A percentile compares a stretch with the other conserved stretches of the same genome.
Conservation (phyloP, 208 protist species). For the Herpetomonas tarakana region DNA sequence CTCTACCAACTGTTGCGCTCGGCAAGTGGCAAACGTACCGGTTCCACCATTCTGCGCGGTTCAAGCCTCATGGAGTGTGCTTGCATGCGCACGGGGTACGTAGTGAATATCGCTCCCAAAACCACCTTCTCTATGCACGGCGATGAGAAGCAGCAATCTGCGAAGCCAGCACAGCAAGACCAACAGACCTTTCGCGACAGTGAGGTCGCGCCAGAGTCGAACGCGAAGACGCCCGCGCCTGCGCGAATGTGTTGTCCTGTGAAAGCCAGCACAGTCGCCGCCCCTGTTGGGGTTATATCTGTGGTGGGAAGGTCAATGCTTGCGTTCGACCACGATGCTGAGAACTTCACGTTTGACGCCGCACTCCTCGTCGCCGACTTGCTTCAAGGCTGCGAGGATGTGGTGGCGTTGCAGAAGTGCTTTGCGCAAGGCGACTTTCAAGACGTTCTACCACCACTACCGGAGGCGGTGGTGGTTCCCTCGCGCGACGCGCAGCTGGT, state of each 20-base stretch:
- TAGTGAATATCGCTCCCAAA: constrained; percentile 14
- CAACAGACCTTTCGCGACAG: background rate
- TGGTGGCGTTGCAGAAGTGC: constrained; percentile 8
- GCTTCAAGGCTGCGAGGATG: constrained; percentile 11
- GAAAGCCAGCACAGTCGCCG: background rate
- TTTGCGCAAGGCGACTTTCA: constrained; percentile 17
- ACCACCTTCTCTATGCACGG: background rate
- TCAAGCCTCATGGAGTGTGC: constrained; percentile 13
- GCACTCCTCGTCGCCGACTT: constrained; percentile 9
- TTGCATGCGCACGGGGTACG: constrained; percentile 10
- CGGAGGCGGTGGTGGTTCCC: background rate
- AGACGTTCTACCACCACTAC: constrained; percentile 1
- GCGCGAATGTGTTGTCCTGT: constrained; percentile 12
- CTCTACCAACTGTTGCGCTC: constrained; percentile 8
- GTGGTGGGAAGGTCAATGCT: background rate
- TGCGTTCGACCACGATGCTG: constrained; percentile 13
- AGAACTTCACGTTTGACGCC: constrained; percentile 25
- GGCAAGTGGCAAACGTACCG: constrained; percentile 1
- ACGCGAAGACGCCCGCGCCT: too few relatives aligned
- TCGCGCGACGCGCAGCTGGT: constrained; percentile 14
- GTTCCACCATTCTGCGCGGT: constrained; percentile 16
- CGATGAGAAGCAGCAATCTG: background rate
- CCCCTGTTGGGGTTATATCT: constrained; percentile 8
- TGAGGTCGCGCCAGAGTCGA: background rate
- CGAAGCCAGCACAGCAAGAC: background rate